phyloP scores from a whole-genome alignment of 2,329 filamentous ascomycete genomes.

The Anthostomella pinea region DNA sequence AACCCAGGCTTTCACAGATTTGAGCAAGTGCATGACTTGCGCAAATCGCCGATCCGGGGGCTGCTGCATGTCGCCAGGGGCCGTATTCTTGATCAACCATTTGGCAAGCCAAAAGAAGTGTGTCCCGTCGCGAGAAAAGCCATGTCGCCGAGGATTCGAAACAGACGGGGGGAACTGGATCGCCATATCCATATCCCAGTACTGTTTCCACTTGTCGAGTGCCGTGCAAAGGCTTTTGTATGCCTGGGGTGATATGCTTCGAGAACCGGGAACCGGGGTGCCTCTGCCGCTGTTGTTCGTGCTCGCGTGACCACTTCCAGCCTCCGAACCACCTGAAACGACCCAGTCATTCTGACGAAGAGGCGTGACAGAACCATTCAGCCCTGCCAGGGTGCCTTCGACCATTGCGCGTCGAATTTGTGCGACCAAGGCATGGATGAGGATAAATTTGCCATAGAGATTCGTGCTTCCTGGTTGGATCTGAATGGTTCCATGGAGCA shows the following conservation, averaged over 20 bases:
- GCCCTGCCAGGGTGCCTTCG: slow-evolving; percentile 36
- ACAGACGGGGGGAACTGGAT: slow-evolving; percentile 61
- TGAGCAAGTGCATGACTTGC: slow-evolving; percentile 59
- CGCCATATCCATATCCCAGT: slow-evolving; percentile 68
- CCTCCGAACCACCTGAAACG: slow-evolving; percentile 39
- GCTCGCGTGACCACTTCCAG: slow-evolving; percentile 40
- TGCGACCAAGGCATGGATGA: slow-evolving; percentile 66
- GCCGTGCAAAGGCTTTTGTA: slow-evolving; percentile 52
- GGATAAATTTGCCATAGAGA: slow-evolving; percentile 69
- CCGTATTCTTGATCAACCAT: slow-evolving; percentile 59
- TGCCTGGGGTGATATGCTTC: slow-evolving; percentile 42
- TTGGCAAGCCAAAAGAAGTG: slow-evolving; percentile 73
- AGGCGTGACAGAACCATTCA: slow-evolving; percentile 50
- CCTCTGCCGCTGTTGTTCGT: slow-evolving; percentile 44
- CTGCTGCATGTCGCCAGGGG: slow-evolving; percentile 50
- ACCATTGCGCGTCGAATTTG: slow-evolving; percentile 50
- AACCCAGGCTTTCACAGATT: slow-evolving; percentile 59
- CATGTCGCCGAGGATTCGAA: slow-evolving; percentile 56
- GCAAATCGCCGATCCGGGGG: slow-evolving; percentile 58
- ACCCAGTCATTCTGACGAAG: slow-evolving; percentile 59
- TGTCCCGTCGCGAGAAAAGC: slow-evolving; percentile 69
- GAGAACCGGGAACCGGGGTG: slow-evolving; percentile 43
- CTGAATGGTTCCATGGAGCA: slow-evolving; percentile 57
- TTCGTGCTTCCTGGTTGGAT: slow-evolving; percentile 67
- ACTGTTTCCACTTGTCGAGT: slow-evolving; percentile 68